Evolutionary conservation across 176 grass and related monocot species (phyloP), one percentile per base, ranked within the genome.

Genomic region (Aegilops speltoides): DNA sequence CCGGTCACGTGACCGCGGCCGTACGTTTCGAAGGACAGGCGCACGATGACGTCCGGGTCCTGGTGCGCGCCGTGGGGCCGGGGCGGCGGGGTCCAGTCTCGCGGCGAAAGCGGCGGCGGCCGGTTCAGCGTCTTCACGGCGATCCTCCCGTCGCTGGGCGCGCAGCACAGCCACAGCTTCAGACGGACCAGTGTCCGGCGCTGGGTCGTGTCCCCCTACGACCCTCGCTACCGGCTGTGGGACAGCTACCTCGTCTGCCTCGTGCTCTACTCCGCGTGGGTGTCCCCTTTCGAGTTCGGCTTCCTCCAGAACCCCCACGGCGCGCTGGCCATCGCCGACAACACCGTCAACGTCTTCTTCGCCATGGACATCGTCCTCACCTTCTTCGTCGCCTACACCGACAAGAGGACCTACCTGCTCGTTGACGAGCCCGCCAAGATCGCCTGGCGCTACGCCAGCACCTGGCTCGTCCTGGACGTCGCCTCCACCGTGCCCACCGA

Each of bases 211-310:
- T 93, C 93, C 24, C 95, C 95, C 25, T 89, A 89, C 61, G 88
- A 98, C 84, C 73, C 73, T 1, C 85, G 67, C 12, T 98, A 98
- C 85, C 73, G 68, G 34, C 88, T 83, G 0, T 90, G 89, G 84
- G 57, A 79, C 43, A 34, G 43, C 41, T 74, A 22, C 17, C 45
- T 90, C 37, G 25, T 90, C 8, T 0, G 4, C 1, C 90, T 97
- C 8, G 95, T 98, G 25, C 48, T 91, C 77, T 95, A 93, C 87
- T 89, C 86, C 2, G 93, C 91, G 61, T 98, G 93, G 93, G 89
- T 90, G 8, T 83, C 91, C 11, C 95, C 93, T 0, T 98, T 98
- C 66, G 95, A 98, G 82, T 80, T 98, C 60, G 89, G 82, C 19
- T 98, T 98, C 89, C 57, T 91, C 28, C 85, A 28, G 57, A 57